phyloP scores from a whole-genome alignment of 805 yeast species.

The Yarrowia osloensis region DNA sequence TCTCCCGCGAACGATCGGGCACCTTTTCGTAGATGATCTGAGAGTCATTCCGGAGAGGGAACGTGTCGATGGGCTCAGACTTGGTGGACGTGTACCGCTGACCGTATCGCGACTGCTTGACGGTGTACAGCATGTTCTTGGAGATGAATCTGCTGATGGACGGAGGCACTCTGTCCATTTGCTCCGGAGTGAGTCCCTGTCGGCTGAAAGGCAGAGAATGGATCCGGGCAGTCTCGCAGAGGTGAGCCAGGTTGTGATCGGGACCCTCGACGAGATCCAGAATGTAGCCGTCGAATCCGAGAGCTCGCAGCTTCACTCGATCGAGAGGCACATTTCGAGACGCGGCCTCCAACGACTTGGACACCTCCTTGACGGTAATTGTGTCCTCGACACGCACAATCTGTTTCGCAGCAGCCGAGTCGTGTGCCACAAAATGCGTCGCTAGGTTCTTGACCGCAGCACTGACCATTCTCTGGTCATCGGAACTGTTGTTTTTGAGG shows the following conservation, averaged over 20 bases:
- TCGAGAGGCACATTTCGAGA: neutral
- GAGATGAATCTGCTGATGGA: neutral
- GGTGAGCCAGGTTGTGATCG: slow-evolving; percentile 64
- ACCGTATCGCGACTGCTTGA: slow-evolving; percentile 4
- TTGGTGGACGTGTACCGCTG: neutral
- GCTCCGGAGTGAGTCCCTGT: slow-evolving; percentile 48
- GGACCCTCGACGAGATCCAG: slow-evolving; percentile 77
- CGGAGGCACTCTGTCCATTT: slow-evolving; percentile 39
- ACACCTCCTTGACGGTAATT: neutral
- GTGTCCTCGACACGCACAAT: neutral
- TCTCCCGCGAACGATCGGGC: neutral
- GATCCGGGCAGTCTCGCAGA: slow-evolving; percentile 54
- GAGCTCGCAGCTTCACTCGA: slow-evolving; percentile 42
- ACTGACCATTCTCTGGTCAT: slow-evolving; percentile 7
- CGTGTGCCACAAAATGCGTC: neutral
- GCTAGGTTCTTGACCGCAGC: neutral
- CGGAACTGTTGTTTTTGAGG: neutral
- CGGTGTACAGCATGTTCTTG: neutral
- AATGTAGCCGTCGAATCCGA: slow-evolving; percentile 81
- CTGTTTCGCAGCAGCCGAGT: neutral
- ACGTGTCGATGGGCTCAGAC: slow-evolving; percentile 1
- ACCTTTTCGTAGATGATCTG: slow-evolving; percentile 18
- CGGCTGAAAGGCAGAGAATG: slow-evolving; percentile 64
- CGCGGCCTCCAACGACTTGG: neutral
- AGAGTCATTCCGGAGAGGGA: neutral